phyloP scores from a whole-genome alignment of 2,329 filamentous ascomycete genomes.

The Ploettnerulaceae sp. region DNA sequence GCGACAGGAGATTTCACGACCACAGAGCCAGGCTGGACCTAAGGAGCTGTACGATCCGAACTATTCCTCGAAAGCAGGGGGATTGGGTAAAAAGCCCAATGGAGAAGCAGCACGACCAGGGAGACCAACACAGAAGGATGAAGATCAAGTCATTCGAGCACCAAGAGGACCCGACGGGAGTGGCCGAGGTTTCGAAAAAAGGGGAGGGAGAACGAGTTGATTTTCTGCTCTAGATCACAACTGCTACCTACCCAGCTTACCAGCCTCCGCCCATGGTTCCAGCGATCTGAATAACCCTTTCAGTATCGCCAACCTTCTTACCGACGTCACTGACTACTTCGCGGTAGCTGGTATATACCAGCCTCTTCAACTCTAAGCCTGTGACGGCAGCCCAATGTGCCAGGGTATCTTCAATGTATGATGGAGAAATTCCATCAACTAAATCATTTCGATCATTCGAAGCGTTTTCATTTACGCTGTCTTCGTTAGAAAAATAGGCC shows the following conservation, averaged over 20 bases:
- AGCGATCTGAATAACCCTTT: constrained; percentile 81
- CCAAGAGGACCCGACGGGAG: constrained; percentile 75
- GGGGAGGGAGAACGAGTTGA: constrained; percentile 53
- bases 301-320: constrained; percentile 66
- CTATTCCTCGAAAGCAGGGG: constrained; percentile 60
- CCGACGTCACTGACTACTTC: constrained; percentile 94
- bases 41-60: constrained; percentile 75
- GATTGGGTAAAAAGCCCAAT: constrained; percentile 41
- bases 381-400: constrained; percentile 72
- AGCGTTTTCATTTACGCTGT: constrained; percentile 36
- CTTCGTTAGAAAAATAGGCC: constrained; percentile 78
- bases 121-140: constrained; percentile 48
- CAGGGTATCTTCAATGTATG: constrained; percentile 63
- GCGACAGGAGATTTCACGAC: constrained; percentile 35
- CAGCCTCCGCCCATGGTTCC: constrained; percentile 91
- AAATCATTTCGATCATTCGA: constrained; percentile 36
- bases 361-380: constrained; percentile 62
- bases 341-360: constrained; percentile 83
- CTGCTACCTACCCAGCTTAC: constrained; percentile 91
- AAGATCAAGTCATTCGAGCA: constrained; percentile 64
- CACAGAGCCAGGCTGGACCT: constrained; percentile 33
- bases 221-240: constrained; percentile 51
- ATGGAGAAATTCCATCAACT: constrained; percentile 62
- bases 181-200: constrained; percentile 68
- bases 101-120: constrained; percentile 39